A percentile compares a stretch with the other conserved stretches of the same genome.
phyloP scores from a whole-genome alignment of 768 basidiomycete genomes.

The Boletellus sp. region DNA sequence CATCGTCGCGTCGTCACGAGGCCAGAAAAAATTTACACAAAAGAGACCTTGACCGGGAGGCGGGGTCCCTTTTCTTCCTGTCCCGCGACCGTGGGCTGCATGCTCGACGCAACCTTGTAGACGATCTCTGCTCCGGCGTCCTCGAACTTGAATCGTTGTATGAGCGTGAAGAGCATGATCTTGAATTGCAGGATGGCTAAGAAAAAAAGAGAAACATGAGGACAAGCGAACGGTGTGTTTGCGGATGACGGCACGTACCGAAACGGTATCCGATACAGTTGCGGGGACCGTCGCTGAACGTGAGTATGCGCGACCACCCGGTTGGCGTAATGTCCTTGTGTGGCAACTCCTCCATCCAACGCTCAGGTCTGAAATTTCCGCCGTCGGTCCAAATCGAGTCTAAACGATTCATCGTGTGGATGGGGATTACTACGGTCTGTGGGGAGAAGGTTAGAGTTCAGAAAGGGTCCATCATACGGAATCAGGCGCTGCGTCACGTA shows the following conservation, averaged over 20 bases:
- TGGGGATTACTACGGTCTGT: conserved; percentile 5
- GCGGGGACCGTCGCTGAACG: conserved; percentile 5
- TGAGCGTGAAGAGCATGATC: conserved; percentile 2
- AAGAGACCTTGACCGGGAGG: neutral
- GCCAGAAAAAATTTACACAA: neutral
- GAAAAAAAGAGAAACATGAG: neutral
- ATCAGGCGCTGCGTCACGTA: neutral
- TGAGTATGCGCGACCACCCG: conserved; percentile 5
- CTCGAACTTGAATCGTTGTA: conserved; percentile 1
- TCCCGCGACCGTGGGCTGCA: conserved; percentile 7
- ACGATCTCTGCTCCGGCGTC: neutral
- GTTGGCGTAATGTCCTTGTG: neutral
- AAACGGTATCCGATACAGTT: conserved; percentile 9
- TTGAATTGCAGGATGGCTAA: conserved; percentile 7
- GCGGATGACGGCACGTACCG: neutral
- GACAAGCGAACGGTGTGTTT: no score
- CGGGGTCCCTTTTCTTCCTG: conserved; percentile 1
- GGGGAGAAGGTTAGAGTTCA: no score
- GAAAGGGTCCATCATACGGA: no score
- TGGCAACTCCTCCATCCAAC: conserved; percentile 2
- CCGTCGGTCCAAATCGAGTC: conserved; percentile 2
- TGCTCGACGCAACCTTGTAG: conserved; percentile 2
- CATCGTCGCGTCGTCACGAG: no score
- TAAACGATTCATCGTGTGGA: conserved; percentile 4
- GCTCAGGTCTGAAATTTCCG: neutral